phyloP scores from a whole-genome alignment of 805 yeast genomes.

The Saccharomyces kudriavzevii region DNA sequence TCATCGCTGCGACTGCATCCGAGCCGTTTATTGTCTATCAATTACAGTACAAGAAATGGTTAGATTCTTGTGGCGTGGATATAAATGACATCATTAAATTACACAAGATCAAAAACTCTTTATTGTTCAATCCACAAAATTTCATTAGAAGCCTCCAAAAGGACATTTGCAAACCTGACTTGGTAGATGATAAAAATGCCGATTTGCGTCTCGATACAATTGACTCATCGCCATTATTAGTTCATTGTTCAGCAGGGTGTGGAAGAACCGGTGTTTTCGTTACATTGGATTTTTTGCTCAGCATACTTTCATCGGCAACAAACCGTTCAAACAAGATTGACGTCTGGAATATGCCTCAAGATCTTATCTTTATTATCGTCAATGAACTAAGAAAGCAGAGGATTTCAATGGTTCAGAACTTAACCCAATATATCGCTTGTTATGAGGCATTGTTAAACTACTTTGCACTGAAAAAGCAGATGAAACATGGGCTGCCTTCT shows the following conservation, averaged over 20 bases:
- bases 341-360: conserved; percentile 37
- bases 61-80: conserved; percentile 67
- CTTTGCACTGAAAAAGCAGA: conserved; percentile 17
- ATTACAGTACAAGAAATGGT: conserved; percentile 72
- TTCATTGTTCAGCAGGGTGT: conserved; percentile 95
- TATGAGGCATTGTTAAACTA: conserved; percentile 44
- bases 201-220: background rate
- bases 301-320: conserved; percentile 29
- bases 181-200: background rate
- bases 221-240: conserved; percentile 43
- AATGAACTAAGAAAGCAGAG: conserved; percentile 60
- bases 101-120: conserved; percentile 26
- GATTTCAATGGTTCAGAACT: conserved; percentile 70
- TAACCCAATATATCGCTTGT: conserved; percentile 63
- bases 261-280: conserved; percentile 91
- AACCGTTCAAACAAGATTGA: conserved; percentile 33
- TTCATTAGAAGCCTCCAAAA: background rate
- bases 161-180: background rate
- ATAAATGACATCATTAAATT: conserved; percentile 27
- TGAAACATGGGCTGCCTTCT: background rate
- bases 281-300: conserved; percentile 47
- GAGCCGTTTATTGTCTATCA: conserved; percentile 50
- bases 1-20: conserved; percentile 3
- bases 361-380: conserved; percentile 52
- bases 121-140: conserved; percentile 3